Conservation (phyloP, 1,284 basidiomycete species). For the Boletus calvinii region DNA sequence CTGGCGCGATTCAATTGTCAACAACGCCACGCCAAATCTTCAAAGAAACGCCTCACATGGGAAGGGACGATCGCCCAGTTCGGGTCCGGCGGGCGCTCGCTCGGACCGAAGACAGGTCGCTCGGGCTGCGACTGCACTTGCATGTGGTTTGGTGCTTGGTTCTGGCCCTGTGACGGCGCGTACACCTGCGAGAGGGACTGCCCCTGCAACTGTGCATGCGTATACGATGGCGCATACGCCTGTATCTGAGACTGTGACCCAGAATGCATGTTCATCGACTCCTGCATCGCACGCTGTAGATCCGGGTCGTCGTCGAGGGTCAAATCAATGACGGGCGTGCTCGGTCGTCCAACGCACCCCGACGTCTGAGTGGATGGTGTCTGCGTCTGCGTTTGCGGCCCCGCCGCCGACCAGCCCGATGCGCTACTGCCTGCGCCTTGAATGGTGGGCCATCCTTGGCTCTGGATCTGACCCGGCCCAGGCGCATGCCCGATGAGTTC, state of each 20-base stretch:
- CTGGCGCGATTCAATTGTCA: slow-evolving; percentile 12
- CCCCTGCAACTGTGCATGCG: slow-evolving; percentile 5
- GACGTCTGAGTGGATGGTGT: slow-evolving; percentile 6
- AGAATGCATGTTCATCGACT: slow-evolving; percentile 44
- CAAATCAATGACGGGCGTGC: slow-evolving; percentile 48
- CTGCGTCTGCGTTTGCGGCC: slow-evolving; percentile 6
- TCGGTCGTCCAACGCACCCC: slow-evolving; percentile 28
- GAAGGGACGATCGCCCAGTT: slow-evolving; percentile 69
- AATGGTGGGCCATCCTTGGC: slow-evolving; percentile 16
- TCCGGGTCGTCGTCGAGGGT: slow-evolving; percentile 56
- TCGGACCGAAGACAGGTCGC: slow-evolving; percentile 51
- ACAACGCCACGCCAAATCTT: neutral
- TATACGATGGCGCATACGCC: slow-evolving; percentile 16
- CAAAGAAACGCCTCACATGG: slow-evolving; percentile 44
- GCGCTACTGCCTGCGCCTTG: neutral
- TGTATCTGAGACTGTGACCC: slow-evolving; percentile 13
- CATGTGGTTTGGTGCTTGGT: neutral
- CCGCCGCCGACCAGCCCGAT: slow-evolving; percentile 8
- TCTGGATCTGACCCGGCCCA: slow-evolving; percentile 10
- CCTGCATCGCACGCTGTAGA: slow-evolving; percentile 49
- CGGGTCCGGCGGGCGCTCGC: slow-evolving; percentile 56
- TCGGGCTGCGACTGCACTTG: slow-evolving; percentile 26
- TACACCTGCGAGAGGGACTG: slow-evolving; percentile 4
- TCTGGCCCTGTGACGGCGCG: slow-evolving; percentile 11
- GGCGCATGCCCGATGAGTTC: slow-evolving; percentile 10